Conservation (phyloP, 139 green algal genomes). For the Chlorella sorokiniana region DNA sequence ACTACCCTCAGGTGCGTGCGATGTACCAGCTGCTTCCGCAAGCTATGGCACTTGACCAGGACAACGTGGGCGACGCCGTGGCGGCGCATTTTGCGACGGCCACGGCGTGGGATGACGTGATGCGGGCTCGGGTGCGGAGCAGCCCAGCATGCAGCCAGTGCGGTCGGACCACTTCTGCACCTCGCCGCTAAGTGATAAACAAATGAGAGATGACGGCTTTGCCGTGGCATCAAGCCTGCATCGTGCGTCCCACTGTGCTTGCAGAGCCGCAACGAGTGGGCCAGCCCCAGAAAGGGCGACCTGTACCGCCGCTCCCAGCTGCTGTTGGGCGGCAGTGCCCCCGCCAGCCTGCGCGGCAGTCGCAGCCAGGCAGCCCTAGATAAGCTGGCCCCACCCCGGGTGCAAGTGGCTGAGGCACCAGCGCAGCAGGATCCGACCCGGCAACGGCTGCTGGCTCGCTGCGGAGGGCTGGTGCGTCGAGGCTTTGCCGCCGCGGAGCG, state of each 20-base stretch:
- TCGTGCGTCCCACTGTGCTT: not conserved
- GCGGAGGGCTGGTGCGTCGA: not conserved
- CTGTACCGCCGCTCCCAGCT: slow-evolving; percentile 13
- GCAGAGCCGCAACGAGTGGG: not conserved
- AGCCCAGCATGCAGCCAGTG: not conserved
- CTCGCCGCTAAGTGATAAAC: too few species aligned
- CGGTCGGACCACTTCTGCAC: too few species aligned
- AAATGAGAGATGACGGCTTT: too few species aligned
- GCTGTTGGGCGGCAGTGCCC: not conserved
- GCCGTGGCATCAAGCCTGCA: too few species aligned
- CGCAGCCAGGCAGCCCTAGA: slow-evolving; percentile 5
- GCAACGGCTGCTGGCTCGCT: not conserved
- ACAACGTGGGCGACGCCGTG: not conserved
- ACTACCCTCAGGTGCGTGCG: not conserved
- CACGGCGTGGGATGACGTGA: not conserved
- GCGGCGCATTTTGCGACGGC: slow-evolving; percentile 10
- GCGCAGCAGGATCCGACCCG: not conserved
- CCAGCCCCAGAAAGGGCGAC: not conserved
- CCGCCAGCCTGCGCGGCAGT: not conserved
- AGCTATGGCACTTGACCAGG: not conserved
- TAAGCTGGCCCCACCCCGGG: not conserved
- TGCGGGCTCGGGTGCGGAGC: not conserved
- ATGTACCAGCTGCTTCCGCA: slow-evolving; percentile 27
- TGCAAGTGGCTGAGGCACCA: not conserved
- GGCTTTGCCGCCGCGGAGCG: slow-evolving; percentile 1